phyloP scores from a whole-genome alignment of 2,329 filamentous ascomycete genomes.

The Trichoderma guizhouense region DNA sequence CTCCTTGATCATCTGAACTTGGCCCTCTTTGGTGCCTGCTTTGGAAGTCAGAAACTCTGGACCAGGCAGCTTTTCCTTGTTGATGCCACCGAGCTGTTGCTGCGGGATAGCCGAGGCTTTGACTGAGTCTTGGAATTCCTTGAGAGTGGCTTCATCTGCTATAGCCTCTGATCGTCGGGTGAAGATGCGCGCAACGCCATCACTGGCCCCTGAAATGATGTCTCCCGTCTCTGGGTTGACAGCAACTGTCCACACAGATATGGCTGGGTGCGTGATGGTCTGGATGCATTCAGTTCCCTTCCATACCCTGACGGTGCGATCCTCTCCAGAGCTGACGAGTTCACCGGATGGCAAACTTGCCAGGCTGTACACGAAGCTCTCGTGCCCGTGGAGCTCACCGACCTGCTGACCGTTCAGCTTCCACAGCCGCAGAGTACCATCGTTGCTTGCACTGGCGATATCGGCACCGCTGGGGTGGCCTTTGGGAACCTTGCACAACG shows the following conservation, averaged over 20 bases:
- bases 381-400: constrained; percentile 78
- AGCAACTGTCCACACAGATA: constrained; percentile 94
- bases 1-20: constrained; percentile 88
- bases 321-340: constrained; percentile 86
- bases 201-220: constrained; percentile 90
- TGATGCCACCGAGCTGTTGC: constrained; percentile 77
- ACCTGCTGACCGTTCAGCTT: constrained; percentile 74
- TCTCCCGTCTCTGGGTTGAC: constrained; percentile 79
- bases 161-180: constrained; percentile 66
- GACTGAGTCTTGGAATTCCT: constrained; percentile 77
- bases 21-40: constrained; percentile 90
- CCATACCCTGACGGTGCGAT: constrained; percentile 92
- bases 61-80: constrained; percentile 88
- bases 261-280: constrained; percentile 94
- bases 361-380: constrained; percentile 91
- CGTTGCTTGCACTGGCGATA: constrained; percentile 94
- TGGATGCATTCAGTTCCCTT: constrained; percentile 78
- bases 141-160: constrained; percentile 65
- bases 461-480: constrained; percentile 78
- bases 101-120: constrained; percentile 82
- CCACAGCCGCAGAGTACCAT: constrained; percentile 85
- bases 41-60: constrained; percentile 81
- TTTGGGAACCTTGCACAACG: constrained; percentile 75
- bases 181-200: constrained; percentile 81
- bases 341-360: constrained; percentile 76